Conservation (phyloP, 306 rosid species). For the Prunus fruticosa region DNA sequence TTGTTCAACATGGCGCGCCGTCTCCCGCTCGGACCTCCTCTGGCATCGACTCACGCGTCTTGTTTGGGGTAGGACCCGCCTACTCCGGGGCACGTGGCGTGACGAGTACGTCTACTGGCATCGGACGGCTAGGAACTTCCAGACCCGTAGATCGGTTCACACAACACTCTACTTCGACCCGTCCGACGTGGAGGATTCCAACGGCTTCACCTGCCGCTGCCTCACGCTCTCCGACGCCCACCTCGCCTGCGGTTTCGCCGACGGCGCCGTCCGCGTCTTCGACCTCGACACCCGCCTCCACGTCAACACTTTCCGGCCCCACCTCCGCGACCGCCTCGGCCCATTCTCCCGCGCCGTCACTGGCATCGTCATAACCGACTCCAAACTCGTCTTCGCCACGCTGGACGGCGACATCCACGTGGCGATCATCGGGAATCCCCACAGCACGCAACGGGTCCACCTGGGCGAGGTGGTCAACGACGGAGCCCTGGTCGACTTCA, state of each 20-base stretch:
- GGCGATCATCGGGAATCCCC: conserved; percentile 12
- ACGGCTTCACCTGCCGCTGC: conserved; percentile 55
- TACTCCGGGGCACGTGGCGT: conserved; percentile 52
- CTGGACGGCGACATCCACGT: conserved; percentile 66
- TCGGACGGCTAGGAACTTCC: conserved; percentile 59
- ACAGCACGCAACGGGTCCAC: conserved; percentile 17
- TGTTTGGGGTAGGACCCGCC: conserved; percentile 65
- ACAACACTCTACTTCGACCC: conserved; percentile 39
- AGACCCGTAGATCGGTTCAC: background rate
- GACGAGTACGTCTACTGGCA: conserved; percentile 69
- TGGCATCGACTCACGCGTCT: conserved; percentile 55
- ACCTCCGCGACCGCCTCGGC: conserved; percentile 40
- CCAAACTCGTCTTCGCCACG: conserved; percentile 41
- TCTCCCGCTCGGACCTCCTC: conserved; percentile 58
- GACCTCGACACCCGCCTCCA: conserved; percentile 41
- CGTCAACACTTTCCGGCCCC: conserved; percentile 48
- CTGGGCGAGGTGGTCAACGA: conserved; percentile 46
- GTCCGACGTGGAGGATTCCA: conserved; percentile 34
- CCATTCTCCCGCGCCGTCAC: conserved; percentile 58
- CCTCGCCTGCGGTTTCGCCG: conserved; percentile 77
- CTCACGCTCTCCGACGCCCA: conserved; percentile 62
- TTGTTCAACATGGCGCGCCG: conserved; percentile 79
- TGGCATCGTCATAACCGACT: conserved; percentile 43
- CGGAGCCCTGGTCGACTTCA: conserved; percentile 69
- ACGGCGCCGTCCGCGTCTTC: conserved; percentile 78